Evolutionary conservation across 2,329 filamentous ascomycete species (phyloP).

Genomic region (Fusarium clavum): DNA sequence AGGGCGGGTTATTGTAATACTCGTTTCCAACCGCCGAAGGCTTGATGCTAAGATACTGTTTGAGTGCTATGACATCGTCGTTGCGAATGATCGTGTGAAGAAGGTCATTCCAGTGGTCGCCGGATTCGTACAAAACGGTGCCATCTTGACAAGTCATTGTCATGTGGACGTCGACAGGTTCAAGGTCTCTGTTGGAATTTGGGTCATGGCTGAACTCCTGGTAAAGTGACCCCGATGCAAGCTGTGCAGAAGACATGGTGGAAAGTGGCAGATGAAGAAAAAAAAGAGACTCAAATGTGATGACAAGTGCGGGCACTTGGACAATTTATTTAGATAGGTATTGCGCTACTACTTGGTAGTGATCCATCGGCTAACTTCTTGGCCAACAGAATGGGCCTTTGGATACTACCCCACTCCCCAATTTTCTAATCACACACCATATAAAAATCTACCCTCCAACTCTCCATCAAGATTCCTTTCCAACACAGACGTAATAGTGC

Average conservation of each 20-base stretch:
- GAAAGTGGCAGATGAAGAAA: no score
- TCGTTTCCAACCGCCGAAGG: neutral
- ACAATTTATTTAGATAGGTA: no score
- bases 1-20: neutral
- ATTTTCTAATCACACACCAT: no score
- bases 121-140: neutral
- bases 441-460: no score
- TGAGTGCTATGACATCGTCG: neutral
- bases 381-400: no score
- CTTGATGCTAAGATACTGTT: neutral
- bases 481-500: no score
- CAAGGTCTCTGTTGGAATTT: neutral
- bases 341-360: no score
- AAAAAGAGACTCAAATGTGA: no score
- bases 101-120: rapidly evolving
- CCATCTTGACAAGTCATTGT: neutral
- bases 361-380: no score
- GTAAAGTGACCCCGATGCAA: neutral
- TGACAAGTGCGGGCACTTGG: no score
- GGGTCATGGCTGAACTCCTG: neutral
- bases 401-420: no score
- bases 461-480: no score
- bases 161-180: neutral
- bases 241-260: neutral
- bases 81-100: neutral